Base-by-base conservation (phyloP, 1,139 yeast species). In the Pneumocystis sp. region DNA sequence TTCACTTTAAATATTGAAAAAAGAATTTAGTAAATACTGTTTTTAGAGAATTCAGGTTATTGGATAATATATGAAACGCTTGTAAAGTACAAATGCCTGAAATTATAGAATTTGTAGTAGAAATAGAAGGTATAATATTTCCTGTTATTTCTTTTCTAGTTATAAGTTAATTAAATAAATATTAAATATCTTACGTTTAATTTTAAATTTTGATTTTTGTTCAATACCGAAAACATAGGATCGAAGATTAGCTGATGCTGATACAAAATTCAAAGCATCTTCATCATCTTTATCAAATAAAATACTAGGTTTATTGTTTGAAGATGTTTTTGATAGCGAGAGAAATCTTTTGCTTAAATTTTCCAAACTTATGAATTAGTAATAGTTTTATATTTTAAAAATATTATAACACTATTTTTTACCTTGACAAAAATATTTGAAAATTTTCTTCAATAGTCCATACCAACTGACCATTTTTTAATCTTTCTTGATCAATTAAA, bases 91-190 rank as follows among this genome's bases (percentile, higher is more conserved):
- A 86, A 68, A 90, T 82, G 0, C 98, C 98, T 0, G 97, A 91
- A 69, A 93, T 85, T 29, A 93, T 86, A 0, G 98, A 97, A 74
- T 95, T 95, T 12, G 97, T 93, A 1, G 98, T 93, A 15, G 98
- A 98, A 71, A 95, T 91, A 0, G 98, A 98, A 0, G 99, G 98
- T 64, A 95, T 93, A 71, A 95, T 95, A 74, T 93, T 93, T 10
- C 99, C 99, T 0, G 98, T 98, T 71, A 91, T 90, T 73, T 95
- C 39, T 61, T 29, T 10, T 61, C 37, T 56, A 45, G 15, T 25
- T 19, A 62, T 12, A 84, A 19, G n/a, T 39, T 8, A 61, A 39
- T 19, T 21, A 17, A 59, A 12, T 34, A 25, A 59, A 1, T 39
- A 31, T 31, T 39, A 25, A 35, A 19, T 39, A 37, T 37, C 59